Percentiles rank a stretch among this genome's conserved stretches.
Conservation (phyloP, 805 yeast genomes). For the Barnettozyma siamensis region DNA sequence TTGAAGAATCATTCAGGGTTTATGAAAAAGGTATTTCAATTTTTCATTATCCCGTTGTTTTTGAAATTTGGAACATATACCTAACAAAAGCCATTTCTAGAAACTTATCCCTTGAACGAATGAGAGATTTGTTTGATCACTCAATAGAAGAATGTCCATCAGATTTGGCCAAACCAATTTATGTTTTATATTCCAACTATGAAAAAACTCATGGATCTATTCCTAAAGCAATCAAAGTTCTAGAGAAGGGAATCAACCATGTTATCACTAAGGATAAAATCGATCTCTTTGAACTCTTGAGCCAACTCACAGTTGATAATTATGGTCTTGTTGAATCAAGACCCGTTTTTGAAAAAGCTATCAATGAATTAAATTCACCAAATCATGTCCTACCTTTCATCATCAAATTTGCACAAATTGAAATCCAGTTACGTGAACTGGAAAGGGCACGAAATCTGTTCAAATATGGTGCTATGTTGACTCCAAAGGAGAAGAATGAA, state of each 20-base stretch:
- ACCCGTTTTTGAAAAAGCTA: conserved; percentile 45
- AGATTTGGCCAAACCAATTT: conserved; percentile 42
- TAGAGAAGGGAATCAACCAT: conserved; percentile 35
- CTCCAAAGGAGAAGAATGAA: conserved; percentile 29
- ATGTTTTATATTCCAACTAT: conserved; percentile 50
- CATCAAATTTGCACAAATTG: conserved; percentile 52
- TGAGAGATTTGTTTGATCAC: conserved; percentile 72
- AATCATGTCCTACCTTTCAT: conserved; percentile 38
- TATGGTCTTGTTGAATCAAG: conserved; percentile 41
- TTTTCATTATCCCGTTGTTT: conserved; percentile 56
- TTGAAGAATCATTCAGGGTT: conserved; percentile 47
- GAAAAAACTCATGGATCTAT: conserved; percentile 53
- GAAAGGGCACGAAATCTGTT: conserved; percentile 59
- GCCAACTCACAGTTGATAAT: conserved; percentile 34
- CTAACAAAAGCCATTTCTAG: conserved; percentile 42
- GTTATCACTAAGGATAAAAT: conserved; percentile 28
- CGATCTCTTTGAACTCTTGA: conserved; percentile 38
- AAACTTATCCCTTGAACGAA: conserved; percentile 39
- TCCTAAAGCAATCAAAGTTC: conserved; percentile 43
- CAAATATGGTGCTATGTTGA: conserved; percentile 44
- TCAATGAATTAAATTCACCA: conserved; percentile 38
- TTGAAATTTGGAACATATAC: conserved; percentile 70
- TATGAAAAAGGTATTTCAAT: conserved; percentile 64
- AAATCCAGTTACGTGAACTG: conserved; percentile 44
- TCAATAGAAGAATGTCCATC: conserved; percentile 49